Base-by-base conservation (phyloP, 345 rosid genomes). In the Pistacia vera region DNA sequence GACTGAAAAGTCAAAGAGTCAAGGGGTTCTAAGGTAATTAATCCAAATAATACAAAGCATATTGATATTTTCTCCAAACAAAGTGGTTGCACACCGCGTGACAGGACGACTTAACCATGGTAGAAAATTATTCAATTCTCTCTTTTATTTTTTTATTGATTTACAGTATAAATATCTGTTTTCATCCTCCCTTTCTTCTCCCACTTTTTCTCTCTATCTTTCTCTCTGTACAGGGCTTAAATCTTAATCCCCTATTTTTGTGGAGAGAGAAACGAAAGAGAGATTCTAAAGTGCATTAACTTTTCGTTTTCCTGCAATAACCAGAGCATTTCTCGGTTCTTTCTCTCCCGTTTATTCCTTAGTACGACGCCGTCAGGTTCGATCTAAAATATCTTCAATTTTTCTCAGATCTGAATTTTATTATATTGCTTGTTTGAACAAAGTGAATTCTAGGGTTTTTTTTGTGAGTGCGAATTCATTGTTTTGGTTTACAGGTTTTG, bases 401-500 rank as follows among this genome's bases (percentile, higher is more conserved):
- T 63, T 28, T 46, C 76, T 46, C 71, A 71, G 80, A 77, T 77
- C 80, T 71, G 80, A 57, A 28, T 56, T 38, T 17, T 20, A 8
- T 5, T 63, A 3, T 16, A 2, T 57, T 75, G 44, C 35, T 5
- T 11, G 46, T 25, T 30, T 33, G 56, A 49, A 46, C 49, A 16
- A 13, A 9, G 44, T 25, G 8, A 30, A 51, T 11, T 30, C 13
- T 77, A 57, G 66, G 71, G 76, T 57, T 71, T 64, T 64, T 30
- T 30, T 4, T 48, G 9, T 41, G 55, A 4, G 38, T 22, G 30
- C 58, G 57, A 12, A 25, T 68, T 46, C 73, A 30, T 25, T 66
- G 67, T 8, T 41, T 41, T 41, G 46, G 8, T 41, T 41, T 25
- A 44, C 67, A 49, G 64, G 33, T 36, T 33, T 36, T 10, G n/a